Evolutionary conservation across 768 basidiomycete species (phyloP).

Genomic region (Suillus clintonianus): DNA sequence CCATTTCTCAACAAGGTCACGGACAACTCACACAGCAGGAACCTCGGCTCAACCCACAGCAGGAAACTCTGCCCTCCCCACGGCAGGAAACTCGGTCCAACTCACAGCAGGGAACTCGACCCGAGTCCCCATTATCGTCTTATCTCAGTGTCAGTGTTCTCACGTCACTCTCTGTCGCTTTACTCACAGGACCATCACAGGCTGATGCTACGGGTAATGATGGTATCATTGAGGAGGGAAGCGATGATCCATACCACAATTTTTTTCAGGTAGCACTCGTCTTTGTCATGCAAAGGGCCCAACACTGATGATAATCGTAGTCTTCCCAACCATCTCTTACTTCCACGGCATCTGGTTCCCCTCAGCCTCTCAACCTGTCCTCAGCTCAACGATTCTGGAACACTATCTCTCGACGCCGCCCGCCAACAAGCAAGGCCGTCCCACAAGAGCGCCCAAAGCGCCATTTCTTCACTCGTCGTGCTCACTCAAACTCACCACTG

Average conservation of each 20-base stretch:
- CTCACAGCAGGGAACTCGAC: neutral
- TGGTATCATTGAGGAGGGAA: neutral
- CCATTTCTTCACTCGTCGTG: neutral
- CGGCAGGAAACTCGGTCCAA: neutral
- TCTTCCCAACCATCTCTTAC: neutral
- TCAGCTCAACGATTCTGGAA: neutral
- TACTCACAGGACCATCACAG: neutral
- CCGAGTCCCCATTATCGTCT: neutral
- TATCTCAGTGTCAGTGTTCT: neutral
- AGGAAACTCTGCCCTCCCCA: neutral
- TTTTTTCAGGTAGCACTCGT: neutral
- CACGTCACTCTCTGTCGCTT: neutral
- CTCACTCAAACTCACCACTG: neutral
- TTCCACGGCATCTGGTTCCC: neutral
- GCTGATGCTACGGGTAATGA: neutral
- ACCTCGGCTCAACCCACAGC: neutral
- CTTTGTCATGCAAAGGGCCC: neutral
- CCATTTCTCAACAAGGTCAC: neutral
- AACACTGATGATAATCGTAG: neutral
- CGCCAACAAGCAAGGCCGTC: neutral
- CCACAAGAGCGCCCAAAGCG: neutral
- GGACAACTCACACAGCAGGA: neutral
- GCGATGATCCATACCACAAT: neutral
- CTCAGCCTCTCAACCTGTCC: neutral
- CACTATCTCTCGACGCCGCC: neutral